A percentile compares a stretch with the other conserved stretches of the same genome.
Conservation (phyloP, 1,139 yeast species). For the Chernovozyma sophiae-reginae region DNA sequence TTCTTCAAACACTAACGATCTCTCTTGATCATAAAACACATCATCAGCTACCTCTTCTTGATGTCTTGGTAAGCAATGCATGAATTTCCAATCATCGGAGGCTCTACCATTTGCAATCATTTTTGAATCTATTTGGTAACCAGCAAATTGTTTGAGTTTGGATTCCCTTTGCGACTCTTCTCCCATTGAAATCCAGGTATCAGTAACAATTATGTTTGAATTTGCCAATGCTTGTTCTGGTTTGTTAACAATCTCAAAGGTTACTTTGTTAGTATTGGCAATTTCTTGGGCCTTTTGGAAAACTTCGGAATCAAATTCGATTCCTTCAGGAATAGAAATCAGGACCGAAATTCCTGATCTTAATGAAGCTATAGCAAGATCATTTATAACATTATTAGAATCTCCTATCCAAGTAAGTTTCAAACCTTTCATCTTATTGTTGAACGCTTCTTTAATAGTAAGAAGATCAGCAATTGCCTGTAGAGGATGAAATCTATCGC, state of each 20-base stretch:
- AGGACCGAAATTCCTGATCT: constrained; percentile 81
- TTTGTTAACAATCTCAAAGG: constrained; percentile 63
- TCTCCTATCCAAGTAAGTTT: constrained; percentile 96
- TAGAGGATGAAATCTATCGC: constrained; percentile 90
- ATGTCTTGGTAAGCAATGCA: constrained; percentile 98
- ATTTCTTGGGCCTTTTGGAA: constrained; percentile 51
- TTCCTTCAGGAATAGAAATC: constrained; percentile 76
- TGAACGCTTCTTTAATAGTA: constrained; percentile 79
- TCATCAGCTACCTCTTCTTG: constrained; percentile 91
- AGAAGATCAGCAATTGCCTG: constrained; percentile 91
- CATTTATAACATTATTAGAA: constrained; percentile 92
- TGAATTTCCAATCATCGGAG: constrained; percentile 71
- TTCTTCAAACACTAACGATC: constrained; percentile 83
- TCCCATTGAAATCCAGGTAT: constrained; percentile 98
- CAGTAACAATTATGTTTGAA: constrained; percentile 89
- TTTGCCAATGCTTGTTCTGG: constrained; percentile 66
- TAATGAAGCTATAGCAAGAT: constrained; percentile 85
- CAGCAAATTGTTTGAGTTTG: constrained; percentile 75
- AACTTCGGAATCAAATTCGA: constrained; percentile 60
- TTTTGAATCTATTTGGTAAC: constrained; percentile 75
- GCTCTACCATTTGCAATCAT: constrained; percentile 58
- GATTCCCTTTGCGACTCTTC: constrained; percentile 74
- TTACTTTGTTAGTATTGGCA: constrained; percentile 49
- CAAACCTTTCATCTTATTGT: constrained; percentile 48
- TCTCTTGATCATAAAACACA: constrained; percentile 74